Percentiles rank a stretch among this genome's conserved stretches.
Conservation (phyloP, 2,329 filamentous ascomycete species). For the Huntiella decipiens region DNA sequence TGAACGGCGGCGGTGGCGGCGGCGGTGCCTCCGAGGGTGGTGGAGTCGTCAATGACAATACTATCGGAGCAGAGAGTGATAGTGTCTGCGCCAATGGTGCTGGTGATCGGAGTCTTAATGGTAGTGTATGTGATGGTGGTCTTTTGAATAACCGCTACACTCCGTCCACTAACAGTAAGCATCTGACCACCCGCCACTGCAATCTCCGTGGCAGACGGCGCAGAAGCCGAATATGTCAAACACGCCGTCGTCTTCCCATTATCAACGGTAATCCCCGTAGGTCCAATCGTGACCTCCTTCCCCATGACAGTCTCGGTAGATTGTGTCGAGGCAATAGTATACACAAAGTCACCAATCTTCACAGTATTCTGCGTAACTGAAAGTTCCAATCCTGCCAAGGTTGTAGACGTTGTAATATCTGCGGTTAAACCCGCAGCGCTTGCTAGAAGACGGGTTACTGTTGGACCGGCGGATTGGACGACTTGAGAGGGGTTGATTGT, state of each 20-base stretch:
- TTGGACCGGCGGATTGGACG: conserved; percentile 15
- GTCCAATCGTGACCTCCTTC: conserved; percentile 19
- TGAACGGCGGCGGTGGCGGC: conserved; percentile 21
- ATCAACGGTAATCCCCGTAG: conserved; percentile 17
- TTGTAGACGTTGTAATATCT: conserved; percentile 19
- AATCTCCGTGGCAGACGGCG: conserved; percentile 22
- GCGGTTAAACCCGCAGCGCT: conserved; percentile 18
- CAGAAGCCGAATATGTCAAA: conserved; percentile 18
- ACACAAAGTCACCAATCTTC: conserved; percentile 24
- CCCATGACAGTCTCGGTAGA: conserved; percentile 16
- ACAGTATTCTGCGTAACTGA: conserved; percentile 23
- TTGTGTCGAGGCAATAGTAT: conserved; percentile 24
- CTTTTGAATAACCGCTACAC: conserved; percentile 23
- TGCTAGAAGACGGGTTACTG: conserved; percentile 23
- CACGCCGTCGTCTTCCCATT: conserved; percentile 19
- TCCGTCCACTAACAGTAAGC: conserved; percentile 24
- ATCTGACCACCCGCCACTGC: conserved; percentile 30
- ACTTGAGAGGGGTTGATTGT: conserved; percentile 25
- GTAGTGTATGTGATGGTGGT: conserved; percentile 28
- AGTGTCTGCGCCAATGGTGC: conserved; percentile 30
- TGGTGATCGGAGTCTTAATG: conserved; percentile 17
- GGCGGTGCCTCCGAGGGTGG: conserved; percentile 24
- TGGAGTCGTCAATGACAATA: conserved; percentile 20
- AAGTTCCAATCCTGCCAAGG: conserved; percentile 23
- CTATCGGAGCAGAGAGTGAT: conserved; percentile 30